Evolutionary conservation across 495 filamentous ascomycete species (phyloP).

Genomic region (Penicillium atrosanguineum): DNA sequence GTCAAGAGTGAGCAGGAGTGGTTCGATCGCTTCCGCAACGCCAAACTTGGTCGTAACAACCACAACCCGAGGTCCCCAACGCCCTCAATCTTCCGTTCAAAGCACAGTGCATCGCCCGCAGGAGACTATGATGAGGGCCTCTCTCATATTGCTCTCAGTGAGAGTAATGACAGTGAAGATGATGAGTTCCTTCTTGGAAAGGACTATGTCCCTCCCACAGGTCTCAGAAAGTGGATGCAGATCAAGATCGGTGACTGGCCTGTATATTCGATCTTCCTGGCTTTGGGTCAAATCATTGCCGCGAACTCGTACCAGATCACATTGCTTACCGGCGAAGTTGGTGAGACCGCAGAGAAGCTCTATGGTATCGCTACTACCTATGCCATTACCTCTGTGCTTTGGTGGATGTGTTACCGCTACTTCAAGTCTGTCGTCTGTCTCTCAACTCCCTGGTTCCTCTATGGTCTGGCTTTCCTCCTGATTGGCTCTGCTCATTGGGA

Average conservation of each 20-base stretch:
- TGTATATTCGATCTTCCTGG: conserved; percentile 65
- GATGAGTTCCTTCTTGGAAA: conserved; percentile 64
- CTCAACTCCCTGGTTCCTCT: conserved; percentile 60
- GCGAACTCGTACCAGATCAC: conserved; percentile 74
- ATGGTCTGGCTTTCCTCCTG: conserved; percentile 62
- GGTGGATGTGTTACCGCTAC: conserved; percentile 64
- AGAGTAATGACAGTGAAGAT: conserved; percentile 20
- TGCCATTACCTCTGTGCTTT: conserved; percentile 56
- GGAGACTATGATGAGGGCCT: conserved; percentile 29
- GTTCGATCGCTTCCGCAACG: conserved; percentile 61
- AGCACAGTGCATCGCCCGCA: conserved; percentile 31
- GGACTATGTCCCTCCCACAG: conserved; percentile 64
- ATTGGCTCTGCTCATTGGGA: conserved; percentile 61
- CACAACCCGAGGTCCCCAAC: conserved; percentile 32
- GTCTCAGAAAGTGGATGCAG: conserved; percentile 54
- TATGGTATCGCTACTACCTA: conserved; percentile 69
- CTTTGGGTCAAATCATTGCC: conserved; percentile 66
- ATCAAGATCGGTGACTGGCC: conserved; percentile 62
- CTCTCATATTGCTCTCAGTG: conserved; percentile 31
- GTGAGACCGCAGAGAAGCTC: conserved; percentile 59
- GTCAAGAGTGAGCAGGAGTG: conserved; percentile 68
- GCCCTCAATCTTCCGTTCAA: conserved; percentile 40
- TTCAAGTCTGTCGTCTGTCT: conserved; percentile 61
- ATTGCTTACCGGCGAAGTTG: conserved; percentile 61
- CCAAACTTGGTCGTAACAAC: conserved; percentile 46